Percentiles rank a stretch among this genome's conserved stretches.
These are phyloP conservation scores for Diplosphaera chodatii DNA, from an alignment of 139 green algal genomes.

Conservation along the genomic window DNA sequence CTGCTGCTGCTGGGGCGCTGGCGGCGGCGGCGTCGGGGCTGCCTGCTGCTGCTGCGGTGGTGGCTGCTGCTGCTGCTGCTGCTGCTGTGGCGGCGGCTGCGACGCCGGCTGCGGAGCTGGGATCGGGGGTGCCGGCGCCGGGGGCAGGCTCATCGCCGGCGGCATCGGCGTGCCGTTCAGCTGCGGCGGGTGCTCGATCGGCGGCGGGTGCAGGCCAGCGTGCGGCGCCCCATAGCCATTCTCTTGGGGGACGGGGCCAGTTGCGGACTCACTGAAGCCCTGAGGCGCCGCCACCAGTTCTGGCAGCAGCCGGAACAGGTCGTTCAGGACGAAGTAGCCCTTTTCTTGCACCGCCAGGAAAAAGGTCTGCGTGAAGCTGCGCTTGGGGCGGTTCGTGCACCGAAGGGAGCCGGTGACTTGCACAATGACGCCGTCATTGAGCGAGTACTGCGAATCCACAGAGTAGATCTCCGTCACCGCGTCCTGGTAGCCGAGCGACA, in stretches of 20 bases:
- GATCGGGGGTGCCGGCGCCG: neutral
- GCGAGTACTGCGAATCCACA: conserved; percentile 74
- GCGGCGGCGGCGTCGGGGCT: conserved; percentile 15
- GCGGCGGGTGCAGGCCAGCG: neutral
- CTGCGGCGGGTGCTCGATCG: neutral
- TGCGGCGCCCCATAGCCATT: neutral
- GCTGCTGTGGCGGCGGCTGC: neutral
- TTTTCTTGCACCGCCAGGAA: conserved; percentile 85
- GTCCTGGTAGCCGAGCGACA: conserved; percentile 47
- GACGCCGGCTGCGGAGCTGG: neutral
- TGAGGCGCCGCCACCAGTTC: conserved; percentile 10
- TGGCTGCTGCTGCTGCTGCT: neutral
- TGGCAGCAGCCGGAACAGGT: conserved; percentile 70
- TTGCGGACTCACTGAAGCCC: neutral
- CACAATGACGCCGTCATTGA: conserved; percentile 67
- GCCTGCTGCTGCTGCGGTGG: neutral
- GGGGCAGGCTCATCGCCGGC: neutral
- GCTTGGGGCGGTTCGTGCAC: conserved; percentile 27
- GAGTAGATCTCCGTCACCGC: conserved; percentile 52
- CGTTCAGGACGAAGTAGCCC: conserved; percentile 88
- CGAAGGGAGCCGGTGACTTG: conserved; percentile 64
- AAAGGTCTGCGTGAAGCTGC: conserved; percentile 82
- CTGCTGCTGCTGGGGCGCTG: conserved; percentile 7
- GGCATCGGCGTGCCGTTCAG: neutral
- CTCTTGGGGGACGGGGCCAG: neutral